These are phyloP conservation scores for Nakataea oryzae DNA, from an alignment of 2,329 filamentous ascomycete genomes.

Conservation along the genomic window DNA sequence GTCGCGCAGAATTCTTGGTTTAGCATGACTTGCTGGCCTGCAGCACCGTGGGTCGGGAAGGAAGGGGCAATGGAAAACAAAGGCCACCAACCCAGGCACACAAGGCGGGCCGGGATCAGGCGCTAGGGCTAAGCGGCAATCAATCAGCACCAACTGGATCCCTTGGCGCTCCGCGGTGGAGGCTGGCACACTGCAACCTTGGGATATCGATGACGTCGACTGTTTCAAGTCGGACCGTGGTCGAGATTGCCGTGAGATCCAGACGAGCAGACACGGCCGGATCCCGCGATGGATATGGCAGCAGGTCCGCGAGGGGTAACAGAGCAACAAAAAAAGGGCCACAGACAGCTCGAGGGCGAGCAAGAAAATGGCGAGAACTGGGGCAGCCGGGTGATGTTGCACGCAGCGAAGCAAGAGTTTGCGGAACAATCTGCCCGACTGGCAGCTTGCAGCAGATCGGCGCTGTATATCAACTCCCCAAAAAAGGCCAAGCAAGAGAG, in stretches of 20 bases:
- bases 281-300: too few relatives aligned
- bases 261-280: too few relatives aligned
- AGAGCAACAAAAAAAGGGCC: too few relatives aligned
- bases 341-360: too few relatives aligned
- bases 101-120: background rate
- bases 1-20: too few relatives aligned
- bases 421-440: background rate
- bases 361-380: too few relatives aligned
- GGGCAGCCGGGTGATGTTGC: background rate
- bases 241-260: background rate
- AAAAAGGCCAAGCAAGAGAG: too few relatives aligned
- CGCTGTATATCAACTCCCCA: background rate
- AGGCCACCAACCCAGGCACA: background rate
- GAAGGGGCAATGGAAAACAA: background rate
- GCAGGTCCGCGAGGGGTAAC: too few relatives aligned
- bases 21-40: too few relatives aligned
- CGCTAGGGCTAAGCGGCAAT: conserved; percentile 2
- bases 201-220: conserved; percentile 3
- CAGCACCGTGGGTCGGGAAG: too few relatives aligned
- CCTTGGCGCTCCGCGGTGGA: background rate
- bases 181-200: background rate
- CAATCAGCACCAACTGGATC: background rate
- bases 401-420: background rate
- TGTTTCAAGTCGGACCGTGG: background rate
- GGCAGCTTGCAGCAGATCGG: background rate